phyloP scores from a whole-genome alignment of 2,329 filamentous ascomycete species.

The Beauveria sp. region DNA sequence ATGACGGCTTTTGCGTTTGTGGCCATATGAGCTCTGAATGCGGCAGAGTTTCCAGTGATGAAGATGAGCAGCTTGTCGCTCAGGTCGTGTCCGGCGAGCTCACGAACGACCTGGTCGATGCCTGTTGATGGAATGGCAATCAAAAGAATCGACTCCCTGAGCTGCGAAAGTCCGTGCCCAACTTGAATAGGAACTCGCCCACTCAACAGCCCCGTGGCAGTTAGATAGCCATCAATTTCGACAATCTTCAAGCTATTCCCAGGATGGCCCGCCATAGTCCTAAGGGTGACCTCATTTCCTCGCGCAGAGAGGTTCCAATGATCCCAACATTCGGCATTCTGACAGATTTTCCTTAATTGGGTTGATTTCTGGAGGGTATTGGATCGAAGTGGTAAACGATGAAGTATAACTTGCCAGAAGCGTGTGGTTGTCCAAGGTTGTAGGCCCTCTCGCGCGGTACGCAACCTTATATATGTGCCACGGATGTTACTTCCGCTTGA shows the following conservation, averaged over 20 bases:
- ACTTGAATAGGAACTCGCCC: not conserved
- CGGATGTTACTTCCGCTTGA: too few species aligned
- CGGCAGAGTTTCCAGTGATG: not conserved
- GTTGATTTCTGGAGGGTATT: too few species aligned
- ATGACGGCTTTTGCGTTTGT: conserved; percentile 5
- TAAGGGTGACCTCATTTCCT: conserved; percentile 3
- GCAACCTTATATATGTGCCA: too few species aligned
- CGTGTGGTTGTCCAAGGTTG: not conserved
- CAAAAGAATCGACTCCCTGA: not conserved
- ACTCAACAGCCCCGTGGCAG: not conserved
- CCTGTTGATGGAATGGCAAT: conserved; percentile 3
- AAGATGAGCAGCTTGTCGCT: not conserved
- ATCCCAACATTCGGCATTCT: not conserved
- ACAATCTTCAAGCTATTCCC: not conserved
- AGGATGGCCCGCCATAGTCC: conserved; percentile 4
- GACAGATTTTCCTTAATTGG: not conserved
- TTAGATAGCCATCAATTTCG: not conserved
- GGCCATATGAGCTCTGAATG: not conserved
- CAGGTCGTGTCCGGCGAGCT: not conserved
- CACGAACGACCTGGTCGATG: not conserved
- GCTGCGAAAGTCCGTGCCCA: not conserved
- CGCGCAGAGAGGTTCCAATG: conserved; percentile 9
- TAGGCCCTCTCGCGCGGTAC: too few species aligned
- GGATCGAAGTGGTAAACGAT: not conserved
- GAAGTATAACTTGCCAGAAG: not conserved